phyloP scores from a whole-genome alignment of 805 yeast species.

The Wickerhamiella hasegawae region DNA sequence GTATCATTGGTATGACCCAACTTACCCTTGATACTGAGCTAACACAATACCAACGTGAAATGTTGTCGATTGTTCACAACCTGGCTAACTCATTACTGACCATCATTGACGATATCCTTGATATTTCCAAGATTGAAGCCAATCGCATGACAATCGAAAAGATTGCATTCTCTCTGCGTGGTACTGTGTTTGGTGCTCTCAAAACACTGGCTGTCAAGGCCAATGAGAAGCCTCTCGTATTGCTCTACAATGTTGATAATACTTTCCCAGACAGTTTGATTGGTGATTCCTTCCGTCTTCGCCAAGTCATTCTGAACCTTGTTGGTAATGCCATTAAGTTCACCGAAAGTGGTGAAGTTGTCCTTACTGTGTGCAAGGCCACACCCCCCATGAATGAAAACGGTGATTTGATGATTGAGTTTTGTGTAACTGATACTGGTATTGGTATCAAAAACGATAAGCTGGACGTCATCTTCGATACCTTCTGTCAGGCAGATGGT shows the following conservation, averaged over 20 bases:
- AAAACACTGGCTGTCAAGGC: conserved; percentile 83
- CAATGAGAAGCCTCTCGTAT: conserved; percentile 66
- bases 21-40: conserved; percentile 74
- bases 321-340: conserved; percentile 86
- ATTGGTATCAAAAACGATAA: conserved; percentile 80
- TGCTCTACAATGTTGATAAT: conserved; percentile 68
- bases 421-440: conserved; percentile 82
- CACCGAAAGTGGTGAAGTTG: conserved; percentile 69
- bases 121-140: conserved; percentile 86
- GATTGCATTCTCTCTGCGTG: conserved; percentile 71
- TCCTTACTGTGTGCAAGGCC: conserved; percentile 55
- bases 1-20: conserved; percentile 88
- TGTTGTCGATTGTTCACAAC: conserved; percentile 79
- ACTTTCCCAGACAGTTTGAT: conserved; percentile 75
- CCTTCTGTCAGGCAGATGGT: conserved; percentile 88
- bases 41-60: conserved; percentile 82
- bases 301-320: conserved; percentile 73
- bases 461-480: conserved; percentile 70
- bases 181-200: conserved; percentile 79
- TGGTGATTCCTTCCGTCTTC: conserved; percentile 76
- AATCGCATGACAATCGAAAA: conserved; percentile 86
- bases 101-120: conserved; percentile 77
- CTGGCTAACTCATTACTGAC: conserved; percentile 73
- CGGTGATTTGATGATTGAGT: conserved; percentile 47
- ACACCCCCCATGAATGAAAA: conserved; percentile 21